These are phyloP conservation scores for Cystobasidium pallidum DNA, from an alignment of 1,284 basidiomycete genomes.

Conservation along the genomic window DNA sequence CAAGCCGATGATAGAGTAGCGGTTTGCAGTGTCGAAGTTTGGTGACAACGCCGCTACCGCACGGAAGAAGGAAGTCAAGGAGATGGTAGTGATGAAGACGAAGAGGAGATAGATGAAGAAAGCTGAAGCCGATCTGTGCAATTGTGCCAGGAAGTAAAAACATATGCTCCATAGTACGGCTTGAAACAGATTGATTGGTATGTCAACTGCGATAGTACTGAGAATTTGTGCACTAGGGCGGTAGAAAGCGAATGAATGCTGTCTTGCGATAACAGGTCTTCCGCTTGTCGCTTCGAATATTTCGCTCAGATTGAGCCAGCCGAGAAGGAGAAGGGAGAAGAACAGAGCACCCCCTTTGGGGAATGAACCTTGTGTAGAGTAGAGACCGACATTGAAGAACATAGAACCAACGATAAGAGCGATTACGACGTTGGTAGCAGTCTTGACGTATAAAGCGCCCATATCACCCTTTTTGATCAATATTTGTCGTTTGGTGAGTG, in stretches of 20 bases:
- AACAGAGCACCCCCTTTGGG: slow-evolving; percentile 72
- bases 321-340: slow-evolving; percentile 54
- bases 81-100: slow-evolving; percentile 50
- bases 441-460: slow-evolving; percentile 51
- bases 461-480: slow-evolving; percentile 52
- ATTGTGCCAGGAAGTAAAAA: slow-evolving; percentile 53
- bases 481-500: slow-evolving; percentile 52
- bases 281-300: slow-evolving; percentile 49
- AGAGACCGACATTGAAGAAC: slow-evolving; percentile 50
- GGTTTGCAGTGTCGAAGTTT: slow-evolving; percentile 53
- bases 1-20: slow-evolving; percentile 52
- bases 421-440: slow-evolving; percentile 56
- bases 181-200: slow-evolving; percentile 47
- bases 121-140: slow-evolving; percentile 46
- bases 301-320: slow-evolving; percentile 51
- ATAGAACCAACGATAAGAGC: slow-evolving; percentile 53
- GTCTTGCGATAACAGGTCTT: slow-evolving; percentile 35
- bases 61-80: slow-evolving; percentile 48
- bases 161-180: slow-evolving; percentile 51
- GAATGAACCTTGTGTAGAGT: slow-evolving; percentile 64
- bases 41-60: slow-evolving; percentile 52
- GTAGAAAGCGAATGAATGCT: slow-evolving; percentile 53
- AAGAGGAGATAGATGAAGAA: slow-evolving; percentile 50
- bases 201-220: slow-evolving; percentile 51
- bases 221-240: slow-evolving; percentile 50